A percentile compares a stretch with the other conserved stretches of the same genome.
phyloP scores from a whole-genome alignment of 2,329 filamentous ascomycete species.

The Pleurostoma richardsiae region DNA sequence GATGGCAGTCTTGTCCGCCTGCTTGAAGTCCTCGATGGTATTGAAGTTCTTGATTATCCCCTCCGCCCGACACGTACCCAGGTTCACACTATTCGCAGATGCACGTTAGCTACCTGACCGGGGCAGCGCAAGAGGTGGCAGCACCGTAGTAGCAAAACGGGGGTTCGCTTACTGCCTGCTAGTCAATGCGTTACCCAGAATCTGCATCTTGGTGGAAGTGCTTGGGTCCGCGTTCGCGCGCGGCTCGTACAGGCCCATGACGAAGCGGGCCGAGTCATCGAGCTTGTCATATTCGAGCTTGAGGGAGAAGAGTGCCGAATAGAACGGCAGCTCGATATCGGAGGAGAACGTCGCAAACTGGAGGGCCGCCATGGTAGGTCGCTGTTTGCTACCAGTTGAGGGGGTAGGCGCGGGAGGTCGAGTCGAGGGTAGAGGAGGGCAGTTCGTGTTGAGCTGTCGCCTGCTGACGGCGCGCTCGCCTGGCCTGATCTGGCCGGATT shows the following conservation, averaged over 20 bases:
- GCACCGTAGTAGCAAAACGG: too few species aligned
- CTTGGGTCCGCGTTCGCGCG: slow-evolving; percentile 65
- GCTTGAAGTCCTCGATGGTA: slow-evolving; percentile 88
- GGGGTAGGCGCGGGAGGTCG: slow-evolving; percentile 1
- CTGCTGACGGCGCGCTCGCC: too few species aligned
- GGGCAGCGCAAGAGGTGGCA: neutral
- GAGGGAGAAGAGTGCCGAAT: slow-evolving; percentile 81
- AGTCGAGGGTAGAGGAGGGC: neutral
- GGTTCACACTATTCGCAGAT: slow-evolving; percentile 49
- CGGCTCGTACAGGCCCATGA: slow-evolving; percentile 87
- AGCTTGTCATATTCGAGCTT: slow-evolving; percentile 98
- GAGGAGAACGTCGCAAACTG: slow-evolving; percentile 87
- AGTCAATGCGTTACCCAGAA: slow-evolving; percentile 80
- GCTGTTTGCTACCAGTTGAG: neutral
- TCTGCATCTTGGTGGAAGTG: slow-evolving; percentile 82
- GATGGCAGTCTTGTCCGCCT: slow-evolving; percentile 72
- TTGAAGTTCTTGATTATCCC: slow-evolving; percentile 96
- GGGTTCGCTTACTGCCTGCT: slow-evolving; percentile 65
- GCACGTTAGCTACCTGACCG: too few species aligned
- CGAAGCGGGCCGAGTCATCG: slow-evolving; percentile 81
- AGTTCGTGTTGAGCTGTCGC: too few species aligned
- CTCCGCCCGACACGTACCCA: slow-evolving; percentile 74
- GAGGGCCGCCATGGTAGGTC: slow-evolving; percentile 43
- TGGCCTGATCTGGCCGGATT: too few species aligned
- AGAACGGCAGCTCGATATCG: slow-evolving; percentile 94